Evolutionary conservation across 106 monocot species (phyloP).

Genomic region (Acanthochlamys bracteata): DNA sequence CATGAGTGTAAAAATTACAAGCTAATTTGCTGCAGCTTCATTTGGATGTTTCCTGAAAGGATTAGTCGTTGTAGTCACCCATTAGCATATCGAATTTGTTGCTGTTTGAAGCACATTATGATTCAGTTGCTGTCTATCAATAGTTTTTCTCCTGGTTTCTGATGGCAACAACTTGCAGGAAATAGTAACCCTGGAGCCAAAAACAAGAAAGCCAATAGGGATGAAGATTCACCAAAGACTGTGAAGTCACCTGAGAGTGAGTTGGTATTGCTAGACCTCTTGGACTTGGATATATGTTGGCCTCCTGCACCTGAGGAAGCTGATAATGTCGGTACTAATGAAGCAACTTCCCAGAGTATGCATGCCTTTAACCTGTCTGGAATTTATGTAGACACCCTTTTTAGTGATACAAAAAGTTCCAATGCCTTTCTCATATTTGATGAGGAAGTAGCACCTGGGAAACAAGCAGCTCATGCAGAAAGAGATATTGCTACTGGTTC

Average conservation of each 20-base stretch:
- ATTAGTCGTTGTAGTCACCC: too few relatives aligned
- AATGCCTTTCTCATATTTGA: slow-evolving; percentile 1
- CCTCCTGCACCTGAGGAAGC: slow-evolving; percentile 16
- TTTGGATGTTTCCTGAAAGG: too few relatives aligned
- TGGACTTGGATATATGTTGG: slow-evolving; percentile 57
- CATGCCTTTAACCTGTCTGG: slow-evolving; percentile 47
- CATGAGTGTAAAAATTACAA: too few relatives aligned
- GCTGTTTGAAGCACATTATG: not conserved
- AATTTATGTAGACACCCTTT: slow-evolving; percentile 58
- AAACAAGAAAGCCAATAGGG: slow-evolving; percentile 39
- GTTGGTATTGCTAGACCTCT: slow-evolving; percentile 46
- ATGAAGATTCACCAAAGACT: slow-evolving; percentile 15
- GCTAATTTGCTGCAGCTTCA: too few relatives aligned
- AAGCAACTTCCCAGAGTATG: slow-evolving; percentile 11
- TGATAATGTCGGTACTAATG: slow-evolving; percentile 9
- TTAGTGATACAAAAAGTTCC: slow-evolving; percentile 36
- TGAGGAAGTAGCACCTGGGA: slow-evolving; percentile 6
- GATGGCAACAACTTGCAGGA: slow-evolving; percentile 37
- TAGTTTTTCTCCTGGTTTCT: not conserved
- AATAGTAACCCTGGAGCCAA: slow-evolving; percentile 28
- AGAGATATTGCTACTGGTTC: slow-evolving; percentile 9
- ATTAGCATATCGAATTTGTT: not conserved
- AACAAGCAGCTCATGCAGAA: slow-evolving; percentile 13
- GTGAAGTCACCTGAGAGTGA: slow-evolving; percentile 10
- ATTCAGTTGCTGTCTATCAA: not conserved